A percentile compares a stretch with the other conserved stretches of the same genome.
Conservation (phyloP, 2,329 filamentous ascomycete species). For the Tolypocladium inflatum region DNA sequence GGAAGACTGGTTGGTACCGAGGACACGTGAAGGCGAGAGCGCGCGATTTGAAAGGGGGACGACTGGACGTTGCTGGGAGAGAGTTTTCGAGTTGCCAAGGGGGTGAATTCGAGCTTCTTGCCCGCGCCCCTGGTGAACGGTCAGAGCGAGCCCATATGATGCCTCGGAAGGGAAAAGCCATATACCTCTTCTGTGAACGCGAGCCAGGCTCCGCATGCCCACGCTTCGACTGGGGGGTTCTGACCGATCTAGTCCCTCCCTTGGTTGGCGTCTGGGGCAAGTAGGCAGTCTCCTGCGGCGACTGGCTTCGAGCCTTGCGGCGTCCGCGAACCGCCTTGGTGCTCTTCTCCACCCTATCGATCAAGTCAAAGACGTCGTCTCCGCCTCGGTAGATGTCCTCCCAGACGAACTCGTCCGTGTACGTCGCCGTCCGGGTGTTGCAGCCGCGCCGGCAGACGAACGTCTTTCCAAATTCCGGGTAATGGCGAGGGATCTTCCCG, state of each 20-base stretch:
- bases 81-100: slow-evolving; percentile 78
- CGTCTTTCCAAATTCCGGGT: slow-evolving; percentile 70
- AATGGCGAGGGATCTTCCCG: slow-evolving; percentile 63
- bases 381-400: slow-evolving; percentile 69
- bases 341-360: slow-evolving; percentile 57
- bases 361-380: slow-evolving; percentile 52
- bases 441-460: slow-evolving; percentile 87
- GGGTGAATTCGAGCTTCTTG: slow-evolving; percentile 89
- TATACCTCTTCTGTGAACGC: slow-evolving; percentile 19
- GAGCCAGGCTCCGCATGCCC: slow-evolving; percentile 21
- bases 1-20: slow-evolving; percentile 83
- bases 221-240: slow-evolving; percentile 20
- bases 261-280: slow-evolving; percentile 28
- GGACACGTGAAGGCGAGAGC: slow-evolving; percentile 84
- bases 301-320: slow-evolving; percentile 19
- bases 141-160: slow-evolving; percentile 9
- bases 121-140: slow-evolving; percentile 39
- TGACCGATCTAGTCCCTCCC: slow-evolving; percentile 15
- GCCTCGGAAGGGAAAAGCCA: not conserved
- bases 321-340: slow-evolving; percentile 55
- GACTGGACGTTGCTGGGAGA: slow-evolving; percentile 65
- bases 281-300: slow-evolving; percentile 21
- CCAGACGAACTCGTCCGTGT: slow-evolving; percentile 89
- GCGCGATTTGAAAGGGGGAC: slow-evolving; percentile 86
- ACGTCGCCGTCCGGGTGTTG: slow-evolving; percentile 79